These are phyloP conservation scores for Venturia effusa DNA, from an alignment of 2,329 filamentous ascomycete species.

Conservation along the genomic window DNA sequence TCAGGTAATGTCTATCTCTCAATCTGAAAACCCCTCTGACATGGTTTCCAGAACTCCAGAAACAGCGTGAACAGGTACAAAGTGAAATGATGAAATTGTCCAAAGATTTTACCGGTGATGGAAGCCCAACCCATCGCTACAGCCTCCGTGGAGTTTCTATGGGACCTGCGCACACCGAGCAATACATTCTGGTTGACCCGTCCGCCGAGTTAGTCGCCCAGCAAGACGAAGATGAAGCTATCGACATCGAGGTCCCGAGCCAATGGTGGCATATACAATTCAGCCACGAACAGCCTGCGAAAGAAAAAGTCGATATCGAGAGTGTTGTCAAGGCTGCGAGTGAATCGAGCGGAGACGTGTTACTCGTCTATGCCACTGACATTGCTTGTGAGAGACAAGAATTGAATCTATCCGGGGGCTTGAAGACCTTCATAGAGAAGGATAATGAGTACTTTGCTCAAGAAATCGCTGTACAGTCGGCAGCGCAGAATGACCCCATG, in stretches of 20 bases:
- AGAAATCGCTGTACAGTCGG: not conserved
- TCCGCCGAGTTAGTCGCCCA: not conserved
- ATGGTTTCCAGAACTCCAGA: slow-evolving; percentile 4
- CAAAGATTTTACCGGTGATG: not conserved
- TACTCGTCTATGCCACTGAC: slow-evolving; percentile 51
- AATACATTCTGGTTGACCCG: slow-evolving; percentile 3
- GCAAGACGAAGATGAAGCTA: slow-evolving; percentile 9
- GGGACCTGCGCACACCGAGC: not conserved
- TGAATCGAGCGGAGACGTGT: slow-evolving; percentile 39
- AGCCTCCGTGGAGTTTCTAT: slow-evolving; percentile 7
- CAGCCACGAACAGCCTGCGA: slow-evolving; percentile 15
- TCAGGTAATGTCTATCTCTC: not conserved
- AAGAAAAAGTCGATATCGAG: slow-evolving; percentile 15
- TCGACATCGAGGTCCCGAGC: slow-evolving; percentile 12
- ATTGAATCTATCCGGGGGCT: not conserved
- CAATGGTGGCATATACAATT: slow-evolving; percentile 29
- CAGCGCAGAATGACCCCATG: not conserved
- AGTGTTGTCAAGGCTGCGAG: slow-evolving; percentile 45
- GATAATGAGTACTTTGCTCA: not conserved
- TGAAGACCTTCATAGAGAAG: not conserved
- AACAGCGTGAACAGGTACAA: not conserved
- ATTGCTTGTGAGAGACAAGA: slow-evolving; percentile 14
- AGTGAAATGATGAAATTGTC: not conserved
- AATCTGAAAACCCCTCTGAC: not conserved
- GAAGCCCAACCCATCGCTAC: slow-evolving; percentile 2